These are phyloP conservation scores for Debaryomyces singareniensis DNA, from an alignment of 1,139 yeast species.

Conservation along the genomic window DNA sequence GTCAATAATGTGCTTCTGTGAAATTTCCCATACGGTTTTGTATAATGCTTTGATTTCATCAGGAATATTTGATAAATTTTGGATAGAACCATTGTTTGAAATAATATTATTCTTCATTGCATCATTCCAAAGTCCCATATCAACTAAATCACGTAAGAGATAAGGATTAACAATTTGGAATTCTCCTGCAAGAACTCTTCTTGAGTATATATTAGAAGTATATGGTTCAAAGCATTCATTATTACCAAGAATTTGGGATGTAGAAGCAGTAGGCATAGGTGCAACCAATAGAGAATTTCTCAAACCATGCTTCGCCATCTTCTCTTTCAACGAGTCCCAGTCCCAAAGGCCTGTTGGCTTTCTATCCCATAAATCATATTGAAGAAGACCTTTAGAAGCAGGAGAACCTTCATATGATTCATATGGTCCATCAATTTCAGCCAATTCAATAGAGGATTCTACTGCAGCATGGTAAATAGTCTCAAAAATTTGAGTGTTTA, in stretches of 20 bases:
- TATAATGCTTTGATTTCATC: constrained; percentile 69
- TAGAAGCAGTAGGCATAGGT: constrained; percentile 63
- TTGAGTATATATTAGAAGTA: constrained; percentile 80
- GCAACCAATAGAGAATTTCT: constrained; percentile 58
- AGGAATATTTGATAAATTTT: constrained; percentile 71
- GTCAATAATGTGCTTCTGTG: constrained; percentile 82
- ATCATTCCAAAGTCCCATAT: constrained; percentile 76
- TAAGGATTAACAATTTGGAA: constrained; percentile 85
- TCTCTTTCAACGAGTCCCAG: constrained; percentile 47
- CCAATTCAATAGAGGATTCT: constrained; percentile 51
- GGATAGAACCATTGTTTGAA: constrained; percentile 81
- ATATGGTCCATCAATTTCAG: constrained; percentile 42
- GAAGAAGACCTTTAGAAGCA: constrained; percentile 51
- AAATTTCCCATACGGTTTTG: constrained; percentile 95
- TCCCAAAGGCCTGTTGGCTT: constrained; percentile 54
- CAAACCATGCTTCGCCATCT: constrained; percentile 40
- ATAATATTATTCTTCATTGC: constrained; percentile 77
- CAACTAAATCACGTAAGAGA: constrained; percentile 73
- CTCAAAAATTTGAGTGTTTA: constrained; percentile 54
- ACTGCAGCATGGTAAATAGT: constrained; percentile 56
- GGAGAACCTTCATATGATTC: constrained; percentile 51
- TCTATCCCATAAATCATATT: constrained; percentile 53
- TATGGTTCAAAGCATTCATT: constrained; percentile 67
- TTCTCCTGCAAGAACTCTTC: constrained; percentile 85
- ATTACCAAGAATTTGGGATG: constrained; percentile 55